phyloP scores from a whole-genome alignment of 2,329 filamentous ascomycete genomes.

The Diaporthe sp. region DNA sequence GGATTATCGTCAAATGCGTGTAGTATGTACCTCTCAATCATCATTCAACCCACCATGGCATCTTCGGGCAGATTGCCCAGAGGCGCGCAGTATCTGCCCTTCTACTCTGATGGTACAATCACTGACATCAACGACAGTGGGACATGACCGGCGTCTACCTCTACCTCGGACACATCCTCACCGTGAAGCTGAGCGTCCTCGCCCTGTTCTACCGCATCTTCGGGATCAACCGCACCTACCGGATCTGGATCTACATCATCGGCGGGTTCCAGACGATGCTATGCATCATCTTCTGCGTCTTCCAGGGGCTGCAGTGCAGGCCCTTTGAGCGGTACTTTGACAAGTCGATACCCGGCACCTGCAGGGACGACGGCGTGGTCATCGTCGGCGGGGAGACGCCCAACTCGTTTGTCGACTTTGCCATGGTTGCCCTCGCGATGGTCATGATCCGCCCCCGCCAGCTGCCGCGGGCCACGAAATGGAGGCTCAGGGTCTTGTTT shows the following conservation, averaged over 20 bases:
- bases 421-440: not conserved
- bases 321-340: not conserved
- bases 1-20: not conserved
- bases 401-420: constrained; percentile 7
- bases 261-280: not conserved
- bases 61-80: too few species aligned
- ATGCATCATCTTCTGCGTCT: not conserved
- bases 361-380: not conserved
- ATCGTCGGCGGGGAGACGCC: not conserved
- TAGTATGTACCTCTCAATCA: not conserved
- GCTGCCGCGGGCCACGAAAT: not conserved
- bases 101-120: too few species aligned
- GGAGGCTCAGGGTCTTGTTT: not conserved
- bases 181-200: not conserved
- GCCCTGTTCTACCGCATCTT: not conserved
- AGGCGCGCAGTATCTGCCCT: too few species aligned
- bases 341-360: not conserved
- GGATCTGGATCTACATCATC: constrained; percentile 1
- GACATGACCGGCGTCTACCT: not conserved
- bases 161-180: not conserved
- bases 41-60: too few species aligned
- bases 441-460: constrained; percentile 4
- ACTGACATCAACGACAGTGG: not conserved
- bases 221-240: not conserved
- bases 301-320: not conserved